phyloP scores from a whole-genome alignment of 306 rosid species.

The Calophaca sinica region DNA sequence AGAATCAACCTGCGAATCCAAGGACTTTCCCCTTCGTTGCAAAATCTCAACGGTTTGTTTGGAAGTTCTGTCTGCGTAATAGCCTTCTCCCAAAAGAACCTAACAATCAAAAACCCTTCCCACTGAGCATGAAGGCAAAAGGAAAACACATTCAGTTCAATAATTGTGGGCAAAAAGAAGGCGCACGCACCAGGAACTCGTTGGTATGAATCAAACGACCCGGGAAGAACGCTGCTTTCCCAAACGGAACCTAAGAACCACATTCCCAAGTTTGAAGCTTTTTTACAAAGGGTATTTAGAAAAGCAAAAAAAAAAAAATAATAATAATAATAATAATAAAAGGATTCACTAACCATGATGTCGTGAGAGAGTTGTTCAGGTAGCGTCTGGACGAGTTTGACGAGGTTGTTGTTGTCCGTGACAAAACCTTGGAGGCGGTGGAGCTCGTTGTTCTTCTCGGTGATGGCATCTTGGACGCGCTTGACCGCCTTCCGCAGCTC shows the following conservation, averaged over 20 bases:
- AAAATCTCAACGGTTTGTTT: conserved; percentile 81
- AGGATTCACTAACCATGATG: conserved; percentile 61
- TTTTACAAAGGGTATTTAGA: background rate
- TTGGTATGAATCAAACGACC: conserved; percentile 94
- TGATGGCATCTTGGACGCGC: conserved; percentile 63
- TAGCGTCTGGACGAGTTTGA: conserved; percentile 77
- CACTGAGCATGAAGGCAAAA: background rate
- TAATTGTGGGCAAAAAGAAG: background rate
- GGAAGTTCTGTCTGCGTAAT: conserved; percentile 79
- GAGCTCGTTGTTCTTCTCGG: conserved; percentile 57
- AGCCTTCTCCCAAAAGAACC: conserved; percentile 95
- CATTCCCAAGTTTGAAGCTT: conserved; percentile 4
- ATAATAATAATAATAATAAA: no score
- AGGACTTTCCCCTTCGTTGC: conserved; percentile 71
- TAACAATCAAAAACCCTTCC: conserved; percentile 36
- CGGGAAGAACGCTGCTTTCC: conserved; percentile 92
- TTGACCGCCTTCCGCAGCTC: conserved; percentile 72
- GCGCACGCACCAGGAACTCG: conserved; percentile 74
- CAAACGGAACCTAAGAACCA: conserved; percentile 85
- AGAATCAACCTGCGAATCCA: conserved; percentile 77
- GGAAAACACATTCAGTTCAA: background rate
- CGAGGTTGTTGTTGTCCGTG: conserved; percentile 67
- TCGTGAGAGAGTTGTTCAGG: conserved; percentile 87
- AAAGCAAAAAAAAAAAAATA: background rate
- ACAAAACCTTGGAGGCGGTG: conserved; percentile 62